Base-by-base conservation (phyloP, 208 protist genomes). In the Acanthamoeba divionensis region DNA sequence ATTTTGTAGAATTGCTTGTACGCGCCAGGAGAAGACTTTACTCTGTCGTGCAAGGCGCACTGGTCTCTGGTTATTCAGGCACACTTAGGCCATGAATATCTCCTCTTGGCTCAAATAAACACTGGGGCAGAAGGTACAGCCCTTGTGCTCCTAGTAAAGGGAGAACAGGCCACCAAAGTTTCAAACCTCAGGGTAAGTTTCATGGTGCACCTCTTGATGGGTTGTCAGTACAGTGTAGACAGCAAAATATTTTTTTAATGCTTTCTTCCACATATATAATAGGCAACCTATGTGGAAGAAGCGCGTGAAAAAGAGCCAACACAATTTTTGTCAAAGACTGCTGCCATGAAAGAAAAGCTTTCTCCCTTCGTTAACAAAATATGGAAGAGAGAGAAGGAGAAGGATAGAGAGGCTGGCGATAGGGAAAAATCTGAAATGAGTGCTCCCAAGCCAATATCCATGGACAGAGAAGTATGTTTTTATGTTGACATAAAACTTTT, bases 11-110 rank as follows among this genome's bases (percentile, higher is more conserved):
- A 86, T 36, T 86, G 77, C 47, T 36, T 86, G 12, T 86, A 86
- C 21, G 12, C 47, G 18, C 36, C 50, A 9, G 1, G 45, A 33
- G 52, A 44, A 9, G 77, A 86, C 31, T 50, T 86, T 29, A 29
- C 26, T 38, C 66, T 65, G n/a, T 86, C 77, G 47, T 86, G 77
- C 77, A 86, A 65, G 54, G 77, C 77, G 15, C 77, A 86, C 54
- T 86, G 77, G 77, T 36, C 54, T 5, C 66, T 67, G 36, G 77
- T 86, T 13, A 31, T 86, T 13, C 77, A 86, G 36, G 48, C 77
- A 31, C 33, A 86, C 45, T 36, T 86, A 33, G 77, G 77, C 26
- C 36, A 66, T 3, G 52, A 86, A 2, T 86, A 86, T 55, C 54
- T 65, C 10, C 77, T 86, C 13, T 55, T 86, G 33, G 77, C 54